Evolutionary conservation across 331 rosid species (phyloP).

Genomic region (Erythrophleum ivorense): DNA sequence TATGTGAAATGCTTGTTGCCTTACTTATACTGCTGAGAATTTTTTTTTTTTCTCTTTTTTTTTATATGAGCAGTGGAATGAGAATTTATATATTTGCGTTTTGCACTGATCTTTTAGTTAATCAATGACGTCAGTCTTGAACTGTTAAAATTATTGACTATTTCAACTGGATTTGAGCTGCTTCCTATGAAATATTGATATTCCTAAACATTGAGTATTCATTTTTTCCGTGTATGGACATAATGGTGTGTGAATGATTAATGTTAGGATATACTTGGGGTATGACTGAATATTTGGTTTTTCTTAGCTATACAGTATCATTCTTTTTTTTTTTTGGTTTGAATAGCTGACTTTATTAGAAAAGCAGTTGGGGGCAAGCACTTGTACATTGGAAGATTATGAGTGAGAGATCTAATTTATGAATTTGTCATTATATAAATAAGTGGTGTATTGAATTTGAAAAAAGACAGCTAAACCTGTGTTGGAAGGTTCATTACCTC

Average conservation of each 20-base stretch:
- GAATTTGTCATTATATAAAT: background rate
- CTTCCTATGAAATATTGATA: background rate
- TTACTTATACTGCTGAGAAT: conserved; percentile 18
- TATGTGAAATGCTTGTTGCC: conserved; percentile 50
- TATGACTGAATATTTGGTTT: background rate
- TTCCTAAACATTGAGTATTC: background rate
- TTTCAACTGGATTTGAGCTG: conserved; percentile 28
- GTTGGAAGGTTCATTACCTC: background rate
- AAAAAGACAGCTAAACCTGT: background rate
- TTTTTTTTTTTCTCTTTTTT: background rate
- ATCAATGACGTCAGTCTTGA: conserved; percentile 18
- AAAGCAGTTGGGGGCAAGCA: background rate
- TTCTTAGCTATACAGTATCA: background rate
- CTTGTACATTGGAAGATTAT: background rate
- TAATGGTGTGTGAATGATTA: background rate
- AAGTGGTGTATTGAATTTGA: background rate
- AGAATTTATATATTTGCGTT: conserved; percentile 17
- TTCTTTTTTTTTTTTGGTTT: background rate
- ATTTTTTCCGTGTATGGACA: background rate
- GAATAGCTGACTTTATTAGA: background rate
- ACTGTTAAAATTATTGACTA: conserved; percentile 5
- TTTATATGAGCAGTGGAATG: conserved; percentile 15
- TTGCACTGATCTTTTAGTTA: conserved; percentile 4
- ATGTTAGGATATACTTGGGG: background rate
- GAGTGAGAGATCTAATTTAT: background rate